Evolutionary conservation across 257 asterid genomes (phyloP), one percentile per base, ranked within the genome.

Genomic region (Schizonepeta tenuifolia): DNA sequence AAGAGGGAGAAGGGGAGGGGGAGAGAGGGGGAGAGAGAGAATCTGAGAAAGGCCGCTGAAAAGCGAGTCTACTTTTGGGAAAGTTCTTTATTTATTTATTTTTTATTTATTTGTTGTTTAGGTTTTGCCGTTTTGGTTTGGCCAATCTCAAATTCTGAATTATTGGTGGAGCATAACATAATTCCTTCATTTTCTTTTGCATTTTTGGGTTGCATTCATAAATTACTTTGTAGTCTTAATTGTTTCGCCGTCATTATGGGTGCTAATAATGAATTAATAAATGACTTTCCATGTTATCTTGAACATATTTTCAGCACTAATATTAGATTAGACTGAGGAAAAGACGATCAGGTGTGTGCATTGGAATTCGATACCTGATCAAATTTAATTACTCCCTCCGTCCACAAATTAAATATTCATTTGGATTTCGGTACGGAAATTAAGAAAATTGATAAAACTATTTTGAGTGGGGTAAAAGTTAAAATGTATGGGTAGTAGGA

Each of bases 11-110:
- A 31, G 7, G 36, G 0, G 6, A 31, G 3, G 7, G 58, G 33
- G 68, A 70, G 58, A 35, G 22, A 22, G 33, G 65, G 33, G 24
- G 26, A 33, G 28, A 28, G 31, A 67, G 75, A 82, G 82, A 79
- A 79, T 79, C 83, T 82, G 79, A 79, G 80, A 83, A 74, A 73
- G 72, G 76, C 59, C 67, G 84, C 72, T 77, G 86, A 79, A 24
- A 83, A 79, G 80, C 77, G 70, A 79, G 77, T 67, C 77, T 79
- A 77, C 80, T 79, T 79, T 79, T 77, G 60, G 49, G 69, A 65
- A 78, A 72, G 68, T 60, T 67, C 9, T 17, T 26, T 46, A 0
- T 44, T n/a, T n/a, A n/a, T 31, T 61, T 49, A 28, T 24, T 31
- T 17, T n/a, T 28, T 31, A 6, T 57, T 55, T 55, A 21, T 11